Conservation (phyloP, 208 protist genomes). For the Crithidia sp. region DNA sequence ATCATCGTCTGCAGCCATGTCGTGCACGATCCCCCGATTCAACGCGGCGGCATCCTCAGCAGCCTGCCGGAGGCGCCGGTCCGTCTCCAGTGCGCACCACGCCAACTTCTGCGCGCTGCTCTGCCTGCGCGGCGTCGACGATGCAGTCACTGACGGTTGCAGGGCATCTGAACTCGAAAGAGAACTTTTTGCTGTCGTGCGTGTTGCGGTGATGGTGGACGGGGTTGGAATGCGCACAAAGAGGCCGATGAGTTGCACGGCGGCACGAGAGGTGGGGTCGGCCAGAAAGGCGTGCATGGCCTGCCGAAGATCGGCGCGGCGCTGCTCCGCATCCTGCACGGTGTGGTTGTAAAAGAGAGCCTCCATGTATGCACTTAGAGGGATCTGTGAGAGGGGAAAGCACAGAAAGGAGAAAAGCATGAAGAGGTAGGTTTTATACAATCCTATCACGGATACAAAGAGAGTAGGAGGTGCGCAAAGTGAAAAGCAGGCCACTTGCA, state of each 20-base stretch:
- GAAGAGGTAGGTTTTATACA: no score
- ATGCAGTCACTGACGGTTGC: not conserved
- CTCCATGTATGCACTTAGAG: constrained; percentile 15
- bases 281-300: constrained; percentile 40
- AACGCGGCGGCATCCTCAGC: constrained; percentile 30
- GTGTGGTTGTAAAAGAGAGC: constrained; percentile 39
- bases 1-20: not conserved
- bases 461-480: no score
- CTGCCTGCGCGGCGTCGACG: not conserved
- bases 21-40: constrained; percentile 26
- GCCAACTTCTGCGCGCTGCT: constrained; percentile 18
- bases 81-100: constrained; percentile 36
- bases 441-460: no score
- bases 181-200: not conserved
- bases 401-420: not conserved
- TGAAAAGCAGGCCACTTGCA: no score
- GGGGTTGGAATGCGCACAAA: constrained; percentile 39
- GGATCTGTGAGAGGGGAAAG: not conserved
- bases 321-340: constrained; percentile 3
- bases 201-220: constrained; percentile 11
- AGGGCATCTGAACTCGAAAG: not conserved
- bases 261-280: constrained; percentile 19
- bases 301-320: constrained; percentile 29
- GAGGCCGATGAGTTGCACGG: constrained; percentile 35
- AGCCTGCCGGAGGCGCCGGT: constrained; percentile 36